Conservation (phyloP, 2,329 filamentous ascomycete species). For the Fonsecaea monophora region DNA sequence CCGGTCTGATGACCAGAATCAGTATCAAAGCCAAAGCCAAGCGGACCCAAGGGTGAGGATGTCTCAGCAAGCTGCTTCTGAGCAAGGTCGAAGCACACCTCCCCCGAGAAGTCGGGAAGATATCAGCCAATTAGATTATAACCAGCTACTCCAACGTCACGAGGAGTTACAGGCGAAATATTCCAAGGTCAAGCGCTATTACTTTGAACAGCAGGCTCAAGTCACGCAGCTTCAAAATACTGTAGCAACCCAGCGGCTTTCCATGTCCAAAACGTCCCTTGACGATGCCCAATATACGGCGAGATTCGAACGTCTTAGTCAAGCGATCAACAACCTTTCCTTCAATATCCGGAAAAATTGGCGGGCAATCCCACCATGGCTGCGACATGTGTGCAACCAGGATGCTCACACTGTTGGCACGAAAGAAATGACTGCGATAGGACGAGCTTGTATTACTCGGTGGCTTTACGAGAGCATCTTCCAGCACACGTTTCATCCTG, state of each 20-base stretch:
- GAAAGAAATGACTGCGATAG: conserved; percentile 97
- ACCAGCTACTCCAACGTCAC: conserved; percentile 52
- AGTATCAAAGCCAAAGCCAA: conserved; percentile 44
- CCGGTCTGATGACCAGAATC: conserved; percentile 38
- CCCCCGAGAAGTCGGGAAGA: conserved; percentile 53
- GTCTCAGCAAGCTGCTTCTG: conserved; percentile 40
- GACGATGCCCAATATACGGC: conserved; percentile 94
- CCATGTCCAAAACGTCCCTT: conserved; percentile 89
- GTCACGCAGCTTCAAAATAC: conserved; percentile 96
- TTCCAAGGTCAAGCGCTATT: conserved; percentile 96
- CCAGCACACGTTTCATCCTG: conserved; percentile 89
- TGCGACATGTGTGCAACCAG: conserved; percentile 78
- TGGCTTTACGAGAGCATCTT: conserved; percentile 94
- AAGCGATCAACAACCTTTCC: conserved; percentile 89
- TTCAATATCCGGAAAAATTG: conserved; percentile 98
- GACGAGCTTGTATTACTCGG: conserved; percentile 82
- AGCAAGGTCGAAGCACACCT: conserved; percentile 58
- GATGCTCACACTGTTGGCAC: conserved; percentile 87
- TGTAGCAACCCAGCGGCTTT: conserved; percentile 93
- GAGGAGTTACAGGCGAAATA: conserved; percentile 77
- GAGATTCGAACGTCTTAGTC: conserved; percentile 88
- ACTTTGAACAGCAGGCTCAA: conserved; percentile 89
- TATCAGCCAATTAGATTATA: conserved; percentile 52
- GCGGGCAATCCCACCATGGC: conserved; percentile 79
- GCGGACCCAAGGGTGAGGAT: conserved; percentile 41